Base-by-base conservation (phyloP, 1,284 basidiomycete genomes). In the Leccinum pachyderme region DNA sequence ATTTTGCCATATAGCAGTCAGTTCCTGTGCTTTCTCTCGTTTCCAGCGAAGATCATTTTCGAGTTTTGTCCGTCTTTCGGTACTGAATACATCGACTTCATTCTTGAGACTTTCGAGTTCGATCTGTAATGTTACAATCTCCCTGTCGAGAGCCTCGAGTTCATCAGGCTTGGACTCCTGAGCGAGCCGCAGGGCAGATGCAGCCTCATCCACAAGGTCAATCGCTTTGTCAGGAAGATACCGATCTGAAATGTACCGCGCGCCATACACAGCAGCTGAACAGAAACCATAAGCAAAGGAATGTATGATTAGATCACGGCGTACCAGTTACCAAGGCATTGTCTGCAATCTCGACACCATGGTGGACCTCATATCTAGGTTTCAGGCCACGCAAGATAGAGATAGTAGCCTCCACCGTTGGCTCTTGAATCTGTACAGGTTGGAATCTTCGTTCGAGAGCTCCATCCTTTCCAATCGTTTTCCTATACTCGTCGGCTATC, bases 381-480 rank as follows among this genome's bases (percentile, higher is more conserved):
- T 95, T 94, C 45, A 96, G 76, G 4, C 94, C 94, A 31, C 93
- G 86, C 1, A 96, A 80, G 59, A 96, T 96, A 5, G 91, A 93
- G 44, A 95, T 90, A 0, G 93, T 94, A 0, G 87, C 86, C 55
- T 90, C 86, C 7, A 94, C 89, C 0, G 84, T 87, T 0, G 94
- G 95, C 66, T 97, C 95, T 49, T 93, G 88, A 51, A 96, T 91
- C 47, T 80, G 77, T 3, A 97, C 87, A 0, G 92, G 90, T 66
- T 95, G 93, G 76, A 97, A 97, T 1, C 94, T 85, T 27, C 93
- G 81, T 61, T 95, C 92, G 1, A 97, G 83, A 1, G 94, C 94
- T 0, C 91, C 87, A 63, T 97, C 95, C 72, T 95, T 96, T 50
- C 88, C 91, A 45, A 97, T 96, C 0, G 89, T 91, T 71, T 93